Evolutionary conservation across 192 early-diverging fungal genomes (phyloP).

Genomic region (Coemansia sp.): DNA sequence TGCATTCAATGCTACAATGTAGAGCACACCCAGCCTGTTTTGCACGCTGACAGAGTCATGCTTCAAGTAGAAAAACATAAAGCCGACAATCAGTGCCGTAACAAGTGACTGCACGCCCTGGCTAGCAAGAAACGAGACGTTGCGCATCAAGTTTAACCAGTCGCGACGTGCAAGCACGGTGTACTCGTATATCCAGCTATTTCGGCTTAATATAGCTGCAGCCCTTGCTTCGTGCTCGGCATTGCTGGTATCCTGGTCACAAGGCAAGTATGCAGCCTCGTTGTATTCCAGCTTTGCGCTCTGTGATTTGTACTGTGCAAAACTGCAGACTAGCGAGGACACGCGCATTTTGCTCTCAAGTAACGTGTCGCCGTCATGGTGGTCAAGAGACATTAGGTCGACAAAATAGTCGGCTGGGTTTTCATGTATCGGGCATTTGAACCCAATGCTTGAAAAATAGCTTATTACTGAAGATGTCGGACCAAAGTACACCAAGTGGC

Average conservation of each 20-base stretch:
- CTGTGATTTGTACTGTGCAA: conserved; percentile 17
- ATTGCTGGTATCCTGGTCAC: background rate
- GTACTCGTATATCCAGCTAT: conserved; percentile 51
- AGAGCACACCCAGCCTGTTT: conserved; percentile 49
- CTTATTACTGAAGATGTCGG: conserved; percentile 23
- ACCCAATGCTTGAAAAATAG: conserved; percentile 51
- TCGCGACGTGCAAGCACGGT: conserved; percentile 44
- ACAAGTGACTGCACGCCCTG: conserved; percentile 33
- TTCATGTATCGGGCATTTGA: conserved; percentile 62
- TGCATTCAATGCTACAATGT: conserved; percentile 50
- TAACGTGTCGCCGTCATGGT: conserved; percentile 28
- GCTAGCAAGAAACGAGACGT: conserved; percentile 30
- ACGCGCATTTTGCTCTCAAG: conserved; percentile 38
- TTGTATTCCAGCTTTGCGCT: background rate
- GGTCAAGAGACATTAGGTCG: conserved; percentile 57
- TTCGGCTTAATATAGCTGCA: background rate
- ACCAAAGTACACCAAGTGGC: conserved; percentile 62
- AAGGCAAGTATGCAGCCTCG: background rate
- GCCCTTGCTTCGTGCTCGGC: background rate
- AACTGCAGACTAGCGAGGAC: conserved; percentile 24
- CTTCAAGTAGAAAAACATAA: conserved; percentile 56
- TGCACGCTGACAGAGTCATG: conserved; percentile 46
- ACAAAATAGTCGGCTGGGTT: conserved; percentile 73
- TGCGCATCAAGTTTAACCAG: conserved; percentile 47
- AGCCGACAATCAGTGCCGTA: conserved; percentile 51